Evolutionary conservation across 2,329 filamentous ascomycete genomes (phyloP), one percentile per base, ranked within the genome.

Genomic region (Hyphodiscus sp.): DNA sequence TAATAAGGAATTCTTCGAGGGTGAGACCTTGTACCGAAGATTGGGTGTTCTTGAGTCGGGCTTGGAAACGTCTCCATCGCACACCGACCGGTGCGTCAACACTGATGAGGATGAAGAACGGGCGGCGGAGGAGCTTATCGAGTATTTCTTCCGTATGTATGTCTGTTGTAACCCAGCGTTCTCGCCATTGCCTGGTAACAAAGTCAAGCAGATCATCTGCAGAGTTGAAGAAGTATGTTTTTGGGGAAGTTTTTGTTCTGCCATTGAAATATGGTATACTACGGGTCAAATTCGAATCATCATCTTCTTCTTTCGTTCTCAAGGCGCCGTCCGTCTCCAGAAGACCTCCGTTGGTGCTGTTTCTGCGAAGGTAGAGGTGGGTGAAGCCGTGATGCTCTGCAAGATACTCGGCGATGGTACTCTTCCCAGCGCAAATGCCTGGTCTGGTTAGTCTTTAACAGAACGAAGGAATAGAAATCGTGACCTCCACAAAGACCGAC

Each of bases 381-480:
- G 80, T 83, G 72, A 97, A 99, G 57, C 82, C 83, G 70, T 96
- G 87, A 60, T 91, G 82, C 59, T 91, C 81, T 59, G 91, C 82
- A 9, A 99, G 81, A 69, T 95, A 96, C 51, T 89, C 82, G 54
- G 91, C 91, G 60, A 97, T 89, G 10, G 90, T 89, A 68, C 84
- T 85, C 74, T 96, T 97, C 65, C 94, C 94, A 47, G 92, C 85
- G 74, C 91, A 97, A 65, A 96, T 92, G 66, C 89, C 91, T 94
- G 42, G 42, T 23, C 16, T 20, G 38, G 48, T 47, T 49, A 15
- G 8, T 43, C 15, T 9, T 18, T 18, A 13, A 20, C 11, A 26
- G 29, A 45, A 19, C 20, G 1, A 11, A 15, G 9, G 16, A 23
- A 23, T n/a, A 46, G 47, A 45, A 51, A 47, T 53, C 56, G 71